Percentiles rank a stretch among this genome's conserved stretches.
These are phyloP conservation scores for Hsuehochloa calcarea DNA, from an alignment of 176 grass and related monocot genomes.

Conservation along the genomic window DNA sequence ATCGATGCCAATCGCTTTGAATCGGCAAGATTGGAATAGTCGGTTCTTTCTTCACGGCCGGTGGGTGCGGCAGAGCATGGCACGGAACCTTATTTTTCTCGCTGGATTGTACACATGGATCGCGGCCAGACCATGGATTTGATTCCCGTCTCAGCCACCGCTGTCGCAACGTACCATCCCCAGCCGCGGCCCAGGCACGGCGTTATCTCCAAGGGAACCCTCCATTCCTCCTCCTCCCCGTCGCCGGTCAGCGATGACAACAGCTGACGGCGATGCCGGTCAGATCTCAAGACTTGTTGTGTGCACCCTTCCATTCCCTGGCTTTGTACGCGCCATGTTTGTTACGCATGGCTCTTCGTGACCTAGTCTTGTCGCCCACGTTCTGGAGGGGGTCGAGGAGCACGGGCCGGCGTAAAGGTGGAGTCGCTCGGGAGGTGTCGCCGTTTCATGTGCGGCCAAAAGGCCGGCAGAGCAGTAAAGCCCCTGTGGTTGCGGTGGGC, in stretches of 20 bases:
- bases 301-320: no score
- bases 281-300: no score
- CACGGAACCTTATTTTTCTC: neutral
- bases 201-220: neutral
- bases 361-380: neutral
- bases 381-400: neutral
- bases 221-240: neutral
- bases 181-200: neutral
- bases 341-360: neutral
- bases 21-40: neutral
- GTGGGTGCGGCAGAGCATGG: neutral
- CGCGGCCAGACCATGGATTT: neutral
- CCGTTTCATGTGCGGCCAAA: neutral
- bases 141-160: neutral
- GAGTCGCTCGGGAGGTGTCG: neutral
- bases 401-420: neutral
- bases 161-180: neutral
- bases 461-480: neutral
- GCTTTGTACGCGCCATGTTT: no score
- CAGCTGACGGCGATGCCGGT: no score
- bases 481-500: neutral
- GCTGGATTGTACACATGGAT: neutral
- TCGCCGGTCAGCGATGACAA: neutral
- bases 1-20: neutral
- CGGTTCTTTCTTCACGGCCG: neutral